phyloP scores from a whole-genome alignment of 768 basidiomycete genomes.

The Leccinum fibrillosum region DNA sequence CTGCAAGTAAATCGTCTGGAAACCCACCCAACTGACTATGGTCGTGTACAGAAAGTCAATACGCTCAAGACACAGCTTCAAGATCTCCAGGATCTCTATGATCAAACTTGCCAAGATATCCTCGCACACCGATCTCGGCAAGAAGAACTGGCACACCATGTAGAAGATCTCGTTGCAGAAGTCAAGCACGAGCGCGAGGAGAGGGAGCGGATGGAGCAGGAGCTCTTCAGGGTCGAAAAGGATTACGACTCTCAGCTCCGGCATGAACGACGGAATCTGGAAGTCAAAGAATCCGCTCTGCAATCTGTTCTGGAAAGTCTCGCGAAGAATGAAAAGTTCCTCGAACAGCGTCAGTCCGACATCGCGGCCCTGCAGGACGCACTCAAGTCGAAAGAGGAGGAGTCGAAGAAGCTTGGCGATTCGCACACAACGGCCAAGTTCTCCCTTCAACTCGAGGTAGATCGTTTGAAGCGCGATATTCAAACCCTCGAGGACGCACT shows the following conservation, averaged over 20 bases:
- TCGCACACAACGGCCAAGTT: slow-evolving; percentile 79
- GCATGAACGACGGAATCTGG: slow-evolving; percentile 58
- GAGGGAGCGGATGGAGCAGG: slow-evolving; percentile 52
- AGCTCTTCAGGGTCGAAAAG: slow-evolving; percentile 55
- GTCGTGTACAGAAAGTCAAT: slow-evolving; percentile 58
- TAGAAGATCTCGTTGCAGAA: slow-evolving; percentile 68
- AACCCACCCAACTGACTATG: neutral
- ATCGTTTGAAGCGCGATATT: slow-evolving; percentile 80
- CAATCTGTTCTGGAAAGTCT: slow-evolving; percentile 63
- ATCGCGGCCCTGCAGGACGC: slow-evolving; percentile 68
- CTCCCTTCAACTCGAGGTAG: slow-evolving; percentile 86
- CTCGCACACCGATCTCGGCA: slow-evolving; percentile 67
- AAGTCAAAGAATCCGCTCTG: slow-evolving; percentile 67
- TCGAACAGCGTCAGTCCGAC: slow-evolving; percentile 74
- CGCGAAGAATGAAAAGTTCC: slow-evolving; percentile 56
- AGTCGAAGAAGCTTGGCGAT: slow-evolving; percentile 79
- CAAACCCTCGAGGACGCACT: slow-evolving; percentile 80
- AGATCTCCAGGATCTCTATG: slow-evolving; percentile 63
- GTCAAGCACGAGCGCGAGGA: slow-evolving; percentile 54
- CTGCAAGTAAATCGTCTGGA: neutral
- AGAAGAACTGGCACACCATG: slow-evolving; percentile 73
- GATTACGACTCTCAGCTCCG: slow-evolving; percentile 62
- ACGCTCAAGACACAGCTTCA: slow-evolving; percentile 62
- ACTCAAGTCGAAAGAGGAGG: slow-evolving; percentile 67
- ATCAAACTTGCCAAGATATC: slow-evolving; percentile 58